Conservation (phyloP, 2,329 filamentous ascomycete genomes). For the Nemania sp. region DNA sequence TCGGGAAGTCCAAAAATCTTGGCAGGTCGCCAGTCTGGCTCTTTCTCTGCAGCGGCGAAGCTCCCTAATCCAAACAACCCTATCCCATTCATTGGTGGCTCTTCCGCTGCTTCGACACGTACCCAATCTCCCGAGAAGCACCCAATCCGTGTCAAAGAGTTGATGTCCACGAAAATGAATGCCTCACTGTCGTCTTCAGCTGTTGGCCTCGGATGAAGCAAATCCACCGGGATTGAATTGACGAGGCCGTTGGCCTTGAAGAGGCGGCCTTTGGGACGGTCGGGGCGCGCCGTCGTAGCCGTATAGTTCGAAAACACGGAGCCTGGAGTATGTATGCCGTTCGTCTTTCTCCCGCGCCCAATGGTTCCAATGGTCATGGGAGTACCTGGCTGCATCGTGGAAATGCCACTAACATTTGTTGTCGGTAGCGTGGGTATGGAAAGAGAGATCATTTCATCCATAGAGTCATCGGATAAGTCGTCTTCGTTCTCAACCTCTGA, state of each 20-base stretch:
- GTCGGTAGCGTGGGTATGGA: conserved; percentile 77
- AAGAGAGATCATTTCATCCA: conserved; percentile 92
- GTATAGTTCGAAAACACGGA: conserved; percentile 91
- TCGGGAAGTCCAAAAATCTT: conserved; percentile 90
- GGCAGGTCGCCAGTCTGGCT: conserved; percentile 75
- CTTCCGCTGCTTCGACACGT: conserved; percentile 74
- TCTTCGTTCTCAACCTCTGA: conserved; percentile 71
- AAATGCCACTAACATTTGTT: conserved; percentile 77
- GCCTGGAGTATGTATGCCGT: conserved; percentile 78
- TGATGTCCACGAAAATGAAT: conserved; percentile 87
- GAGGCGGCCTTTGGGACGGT: conserved; percentile 72
- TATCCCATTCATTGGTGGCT: conserved; percentile 69
- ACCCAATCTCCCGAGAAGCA: conserved; percentile 99
- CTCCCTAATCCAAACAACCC: conserved; percentile 69
- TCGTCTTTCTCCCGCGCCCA: conserved; percentile 65
- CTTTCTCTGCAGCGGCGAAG: conserved; percentile 65
- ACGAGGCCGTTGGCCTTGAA: conserved; percentile 84
- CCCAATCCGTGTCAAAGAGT: conserved; percentile 82
- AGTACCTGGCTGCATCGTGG: conserved; percentile 78
- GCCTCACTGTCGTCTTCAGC: conserved; percentile 83
- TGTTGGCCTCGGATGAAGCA: conserved; percentile 81
- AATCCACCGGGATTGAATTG: conserved; percentile 69
- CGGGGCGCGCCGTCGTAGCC: conserved; percentile 75
- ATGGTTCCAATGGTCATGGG: conserved; percentile 75
- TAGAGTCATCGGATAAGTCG: conserved; percentile 81